Percentiles rank a stretch among this genome's conserved stretches.
Evolutionary conservation across 495 filamentous ascomycete species (phyloP).

Genomic region (Aspergillus taichungensis): DNA sequence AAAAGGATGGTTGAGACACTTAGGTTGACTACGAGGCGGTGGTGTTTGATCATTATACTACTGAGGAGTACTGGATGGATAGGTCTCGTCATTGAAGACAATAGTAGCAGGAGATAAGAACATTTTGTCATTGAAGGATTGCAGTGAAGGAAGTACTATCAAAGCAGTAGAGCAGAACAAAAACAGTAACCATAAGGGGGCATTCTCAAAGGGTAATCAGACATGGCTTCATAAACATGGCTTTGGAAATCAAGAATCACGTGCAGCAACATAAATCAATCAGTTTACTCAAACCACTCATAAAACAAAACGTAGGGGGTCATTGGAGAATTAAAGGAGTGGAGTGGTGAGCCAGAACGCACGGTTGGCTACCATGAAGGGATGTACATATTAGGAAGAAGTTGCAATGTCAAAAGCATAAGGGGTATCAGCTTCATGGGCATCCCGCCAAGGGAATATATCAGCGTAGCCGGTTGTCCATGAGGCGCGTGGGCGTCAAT

Average conservation of each 20-base stretch:
- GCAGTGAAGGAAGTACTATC: too few relatives aligned
- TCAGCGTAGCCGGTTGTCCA: slow-evolving; percentile 16
- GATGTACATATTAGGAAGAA: background rate
- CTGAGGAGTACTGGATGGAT: too few relatives aligned
- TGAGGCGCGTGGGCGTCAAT: slow-evolving; percentile 10
- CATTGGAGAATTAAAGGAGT: background rate
- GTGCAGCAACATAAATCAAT: background rate
- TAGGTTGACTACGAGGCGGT: too few relatives aligned
- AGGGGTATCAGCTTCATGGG: slow-evolving; percentile 15
- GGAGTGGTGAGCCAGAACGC: background rate
- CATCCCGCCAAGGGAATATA: slow-evolving; percentile 4
- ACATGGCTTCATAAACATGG: too few relatives aligned
- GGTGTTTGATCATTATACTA: too few relatives aligned
- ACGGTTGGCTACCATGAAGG: slow-evolving; percentile 9
- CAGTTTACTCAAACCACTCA: background rate
- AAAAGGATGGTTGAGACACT: too few relatives aligned
- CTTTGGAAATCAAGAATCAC: background rate
- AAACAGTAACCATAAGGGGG: background rate
- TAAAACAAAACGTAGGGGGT: background rate
- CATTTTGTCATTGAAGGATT: too few relatives aligned
- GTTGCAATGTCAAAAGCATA: too few relatives aligned
- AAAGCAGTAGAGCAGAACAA: too few relatives aligned
- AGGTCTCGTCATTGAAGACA: too few relatives aligned
- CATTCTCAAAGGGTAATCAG: background rate
- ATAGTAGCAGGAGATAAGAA: too few relatives aligned